Base-by-base conservation (phyloP, 257 asterid species). In the Penstemon eatonii region DNA sequence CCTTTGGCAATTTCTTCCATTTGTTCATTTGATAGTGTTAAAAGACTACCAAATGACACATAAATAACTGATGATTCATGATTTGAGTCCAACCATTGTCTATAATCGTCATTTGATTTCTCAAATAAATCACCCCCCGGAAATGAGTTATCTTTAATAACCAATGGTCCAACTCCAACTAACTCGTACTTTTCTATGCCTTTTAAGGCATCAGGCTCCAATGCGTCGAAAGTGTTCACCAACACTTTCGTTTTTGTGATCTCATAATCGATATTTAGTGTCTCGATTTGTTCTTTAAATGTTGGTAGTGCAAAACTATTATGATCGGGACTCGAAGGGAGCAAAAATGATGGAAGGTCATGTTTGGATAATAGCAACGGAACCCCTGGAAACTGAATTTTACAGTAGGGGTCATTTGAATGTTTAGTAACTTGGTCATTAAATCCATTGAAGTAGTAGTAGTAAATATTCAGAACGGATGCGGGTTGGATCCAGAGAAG, bases 401-500 rank as follows among this genome's bases (percentile, higher is more conserved):
- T 36, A 64, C 79, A 66, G 0, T 59, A 5, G 1, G 72, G 65
- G n/a, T 71, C 61, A 0, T n/a, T 10, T 0, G 67, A 66, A 5
- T 15, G 54, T 3, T 68, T 7, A 0, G 6, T 6, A 0, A 91
- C 73, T 4, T 70, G 77, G 0, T 82, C 83, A 1, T 4, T 78
- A 9, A 52, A 77, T 4, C 88, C 91, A n/a, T 84, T 67, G 76
- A 89, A 87, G n/a, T 82, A 85, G 50, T 73, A 56, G 64, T 85
- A 82, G 73, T 91, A 89, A 3, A 85, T 57, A 18, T 38, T 73
- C 6, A 89, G 33, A 4, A 84, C 81, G 44, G 90, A 63, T 13
- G 97, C 93, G 0, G 91, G 89, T 54, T 89, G 94, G 65, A 84
- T 84, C 86, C 89, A 84, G 11, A 87, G 87, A 3, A 91, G 80